Base-by-base conservation (phyloP, 257 asterid species). In the Echium plantagineum region DNA sequence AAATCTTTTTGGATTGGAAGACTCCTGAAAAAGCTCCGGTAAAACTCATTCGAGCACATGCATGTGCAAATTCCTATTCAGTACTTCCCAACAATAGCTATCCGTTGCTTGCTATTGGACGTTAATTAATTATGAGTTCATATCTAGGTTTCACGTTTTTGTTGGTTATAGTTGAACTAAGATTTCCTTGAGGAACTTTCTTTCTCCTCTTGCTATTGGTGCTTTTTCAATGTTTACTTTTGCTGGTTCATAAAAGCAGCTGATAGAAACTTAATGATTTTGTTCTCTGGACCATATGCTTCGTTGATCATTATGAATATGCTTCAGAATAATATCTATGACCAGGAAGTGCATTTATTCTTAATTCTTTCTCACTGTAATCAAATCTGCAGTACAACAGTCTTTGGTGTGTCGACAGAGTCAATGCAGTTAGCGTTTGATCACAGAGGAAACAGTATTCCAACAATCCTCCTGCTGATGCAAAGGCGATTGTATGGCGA, bases 381-480 rank as follows among this genome's bases (percentile, higher is more conserved):
- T 72, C 63, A 28, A 42, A 62, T 71, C 55, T 59, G 55, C 79
- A 94, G 99, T 76, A 79, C 99, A 72, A 94, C 97, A 47, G 97
- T 94, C 53, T 94, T 94, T 65, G 99, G 99, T 79, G 97, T 94
- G 65, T 94, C 99, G 15, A 85, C 99, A 7, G 97, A 89, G 58
- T 94, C 99, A 30, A 94, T 94, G 99, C 99, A 94, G 81, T 79
- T 94, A 60, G 85, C 97, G 28, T 89, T 81, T 68, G 99, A 94
- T 66, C 63, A 66, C 58, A 81, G 89, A 63, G 99, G 99, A 73
- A 94, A 89, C 71, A 89, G 91, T 55, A 72, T 94, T 65, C 99
- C 99, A 31, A 85, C 96, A 3, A 94, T 94, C 71, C 94, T 94
- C 74, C 71, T 94, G 61, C 94, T 86, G 64, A 65, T 94, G 94